A percentile compares a stretch with the other conserved stretches of the same genome.
Conservation (phyloP, 2,329 filamentous ascomycete genomes). For the Colletotrichum navitas region DNA sequence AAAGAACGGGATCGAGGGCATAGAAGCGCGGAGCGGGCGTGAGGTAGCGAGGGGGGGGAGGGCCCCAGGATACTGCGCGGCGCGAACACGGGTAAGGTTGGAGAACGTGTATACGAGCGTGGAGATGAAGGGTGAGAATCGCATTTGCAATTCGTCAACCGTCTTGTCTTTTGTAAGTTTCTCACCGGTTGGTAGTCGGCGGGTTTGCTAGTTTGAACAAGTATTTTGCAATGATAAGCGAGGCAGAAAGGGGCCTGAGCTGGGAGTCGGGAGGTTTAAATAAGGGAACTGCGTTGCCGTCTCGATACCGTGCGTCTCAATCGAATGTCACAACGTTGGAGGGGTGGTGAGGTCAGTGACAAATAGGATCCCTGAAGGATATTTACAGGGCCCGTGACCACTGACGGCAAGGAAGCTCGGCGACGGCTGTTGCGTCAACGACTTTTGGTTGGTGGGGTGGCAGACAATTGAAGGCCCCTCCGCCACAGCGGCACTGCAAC, state of each 20-base stretch:
- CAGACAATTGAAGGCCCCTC: background rate
- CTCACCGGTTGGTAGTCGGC: background rate
- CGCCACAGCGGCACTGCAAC: constrained; percentile 33
- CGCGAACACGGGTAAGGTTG: constrained; percentile 56
- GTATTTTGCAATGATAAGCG: background rate
- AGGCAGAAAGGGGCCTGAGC: background rate
- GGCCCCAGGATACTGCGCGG: constrained; percentile 46
- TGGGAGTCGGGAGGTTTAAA: constrained; percentile 24
- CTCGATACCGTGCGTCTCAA: constrained; percentile 16
- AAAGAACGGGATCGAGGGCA: constrained; percentile 84
- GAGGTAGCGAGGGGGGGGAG: constrained; percentile 44
- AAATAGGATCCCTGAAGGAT: constrained; percentile 33
- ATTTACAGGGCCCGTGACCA: constrained; percentile 17
- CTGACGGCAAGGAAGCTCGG: background rate
- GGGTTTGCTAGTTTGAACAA: background rate
- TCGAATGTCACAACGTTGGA: constrained; percentile 12
- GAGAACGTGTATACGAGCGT: constrained; percentile 63
- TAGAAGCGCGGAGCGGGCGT: constrained; percentile 63
- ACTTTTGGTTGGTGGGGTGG: constrained; percentile 31
- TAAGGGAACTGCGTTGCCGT: background rate
- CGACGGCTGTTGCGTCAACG: constrained; percentile 38
- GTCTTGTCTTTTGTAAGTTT: background rate
- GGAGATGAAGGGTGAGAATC: constrained; percentile 62
- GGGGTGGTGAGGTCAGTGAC: constrained; percentile 30
- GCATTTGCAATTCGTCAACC: constrained; percentile 54